phyloP scores from a whole-genome alignment of 176 grass and related monocot species.

The Calamus simplicifolius region DNA sequence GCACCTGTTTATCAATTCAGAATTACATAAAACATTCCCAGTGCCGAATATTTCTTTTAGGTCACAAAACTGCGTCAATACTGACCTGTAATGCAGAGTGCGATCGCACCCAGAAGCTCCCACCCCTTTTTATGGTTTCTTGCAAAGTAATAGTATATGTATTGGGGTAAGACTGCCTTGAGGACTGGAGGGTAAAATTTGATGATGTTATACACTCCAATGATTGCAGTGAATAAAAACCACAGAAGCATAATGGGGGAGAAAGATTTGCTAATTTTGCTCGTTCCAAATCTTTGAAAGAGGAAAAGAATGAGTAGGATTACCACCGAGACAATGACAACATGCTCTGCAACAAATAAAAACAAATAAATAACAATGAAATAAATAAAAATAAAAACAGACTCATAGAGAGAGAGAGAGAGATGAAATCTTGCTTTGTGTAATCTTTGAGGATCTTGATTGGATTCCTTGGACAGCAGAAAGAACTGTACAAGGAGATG shows the following conservation, averaged over 20 bases:
- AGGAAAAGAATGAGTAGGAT: constrained; percentile 56
- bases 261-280: constrained; percentile 72
- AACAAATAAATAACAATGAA: too few species aligned
- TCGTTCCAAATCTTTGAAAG: constrained; percentile 50
- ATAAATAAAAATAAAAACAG: too few species aligned
- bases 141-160: constrained; percentile 46
- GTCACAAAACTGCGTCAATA: not conserved
- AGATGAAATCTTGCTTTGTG: constrained; percentile 35
- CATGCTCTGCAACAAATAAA: constrained; percentile 39
- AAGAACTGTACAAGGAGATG: constrained; percentile 32
- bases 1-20: constrained; percentile 37
- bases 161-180: constrained; percentile 48
- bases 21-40: too few species aligned
- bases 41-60: not conserved
- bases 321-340: constrained; percentile 49
- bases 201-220: constrained; percentile 67
- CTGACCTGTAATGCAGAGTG: constrained; percentile 71
- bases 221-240: constrained; percentile 34
- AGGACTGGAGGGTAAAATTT: constrained; percentile 55
- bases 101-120: constrained; percentile 57
- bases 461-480: constrained; percentile 90
- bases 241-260: constrained; percentile 75
- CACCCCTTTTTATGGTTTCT: constrained; percentile 48
- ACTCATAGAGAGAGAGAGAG: too few species aligned
- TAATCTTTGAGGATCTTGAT: constrained; percentile 55